Conservation (phyloP, 768 basidiomycete genomes). For the Lactarius pseudohatsudake region DNA sequence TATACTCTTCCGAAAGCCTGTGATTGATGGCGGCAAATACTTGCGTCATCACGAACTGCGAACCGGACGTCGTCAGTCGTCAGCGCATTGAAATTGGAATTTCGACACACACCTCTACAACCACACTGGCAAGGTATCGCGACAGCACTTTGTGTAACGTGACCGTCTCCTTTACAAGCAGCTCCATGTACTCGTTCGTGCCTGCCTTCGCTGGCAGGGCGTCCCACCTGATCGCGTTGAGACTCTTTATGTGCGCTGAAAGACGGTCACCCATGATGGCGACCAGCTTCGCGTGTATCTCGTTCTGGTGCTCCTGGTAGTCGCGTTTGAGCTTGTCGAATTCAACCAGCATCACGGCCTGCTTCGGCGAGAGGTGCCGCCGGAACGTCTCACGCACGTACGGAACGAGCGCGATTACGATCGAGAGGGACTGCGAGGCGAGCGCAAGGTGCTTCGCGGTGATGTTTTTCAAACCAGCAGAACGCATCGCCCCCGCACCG, state of each 20-base stretch:
- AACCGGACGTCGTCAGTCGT: constrained; percentile 21
- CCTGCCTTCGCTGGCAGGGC: constrained; percentile 57
- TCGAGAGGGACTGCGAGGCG: constrained; percentile 93
- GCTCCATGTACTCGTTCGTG: constrained; percentile 87
- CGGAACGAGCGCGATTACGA: constrained; percentile 91
- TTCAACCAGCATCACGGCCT: constrained; percentile 95
- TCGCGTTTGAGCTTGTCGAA: constrained; percentile 99
- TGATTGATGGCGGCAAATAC: constrained; percentile 93
- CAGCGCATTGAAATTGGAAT: background rate
- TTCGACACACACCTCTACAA: constrained; percentile 74
- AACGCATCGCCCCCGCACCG: constrained; percentile 98
- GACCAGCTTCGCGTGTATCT: constrained; percentile 96
- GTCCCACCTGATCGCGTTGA: constrained; percentile 82
- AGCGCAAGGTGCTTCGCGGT: constrained; percentile 97
- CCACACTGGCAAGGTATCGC: constrained; percentile 74
- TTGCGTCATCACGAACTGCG: constrained; percentile 88
- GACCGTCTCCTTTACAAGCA: constrained; percentile 91
- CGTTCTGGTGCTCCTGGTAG: constrained; percentile 98
- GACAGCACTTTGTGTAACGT: constrained; percentile 95
- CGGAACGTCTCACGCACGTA: constrained; percentile 95
- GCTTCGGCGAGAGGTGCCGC: constrained; percentile 88
- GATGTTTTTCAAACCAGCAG: constrained; percentile 96
- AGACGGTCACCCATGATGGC: constrained; percentile 98
- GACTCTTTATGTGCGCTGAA: constrained; percentile 75
- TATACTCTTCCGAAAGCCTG: constrained; percentile 84